These are phyloP conservation scores for Zasmidium cellare DNA, from an alignment of 2,329 filamentous ascomycete species.

Conservation along the genomic window DNA sequence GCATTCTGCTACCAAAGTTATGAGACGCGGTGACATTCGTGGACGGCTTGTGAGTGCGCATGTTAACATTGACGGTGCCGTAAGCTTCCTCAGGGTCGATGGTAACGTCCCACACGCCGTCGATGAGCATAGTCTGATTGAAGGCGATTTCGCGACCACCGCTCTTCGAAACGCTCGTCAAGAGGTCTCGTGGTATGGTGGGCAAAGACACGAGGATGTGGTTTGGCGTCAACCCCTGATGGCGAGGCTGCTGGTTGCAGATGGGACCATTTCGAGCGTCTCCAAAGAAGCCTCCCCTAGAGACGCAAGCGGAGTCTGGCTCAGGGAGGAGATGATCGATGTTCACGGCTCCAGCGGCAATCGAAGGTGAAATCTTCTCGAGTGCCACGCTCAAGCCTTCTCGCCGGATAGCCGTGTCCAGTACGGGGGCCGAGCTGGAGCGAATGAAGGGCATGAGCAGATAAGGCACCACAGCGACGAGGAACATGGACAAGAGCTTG, in stretches of 20 bases:
- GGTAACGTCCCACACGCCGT: constrained; percentile 30
- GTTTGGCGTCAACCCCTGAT: constrained; percentile 22
- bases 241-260: constrained; percentile 1
- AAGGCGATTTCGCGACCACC: constrained; percentile 15
- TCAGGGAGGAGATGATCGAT: constrained; percentile 29
- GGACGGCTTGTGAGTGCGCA: constrained; percentile 22
- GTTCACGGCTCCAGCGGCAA: constrained; percentile 23
- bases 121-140: constrained; percentile 29
- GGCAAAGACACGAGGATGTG: constrained; percentile 31
- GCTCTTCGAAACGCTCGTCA: constrained; percentile 6
- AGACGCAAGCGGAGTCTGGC: not conserved
- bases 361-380: constrained; percentile 13
- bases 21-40: constrained; percentile 23
- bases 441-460: not conserved
- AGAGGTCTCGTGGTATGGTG: constrained; percentile 4
- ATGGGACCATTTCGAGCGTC: not conserved
- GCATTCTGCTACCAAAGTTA: constrained; percentile 28
- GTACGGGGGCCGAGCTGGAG: not conserved
- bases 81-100: constrained; percentile 28
- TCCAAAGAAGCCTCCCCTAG: not conserved
- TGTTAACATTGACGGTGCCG: constrained; percentile 25
- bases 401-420: constrained; percentile 16
- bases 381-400: constrained; percentile 23
- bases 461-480: constrained; percentile 2
- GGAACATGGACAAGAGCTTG: constrained; percentile 8